Evolutionary conservation across 805 yeast genomes (phyloP).

Genomic region (Clavispora vitiphila): DNA sequence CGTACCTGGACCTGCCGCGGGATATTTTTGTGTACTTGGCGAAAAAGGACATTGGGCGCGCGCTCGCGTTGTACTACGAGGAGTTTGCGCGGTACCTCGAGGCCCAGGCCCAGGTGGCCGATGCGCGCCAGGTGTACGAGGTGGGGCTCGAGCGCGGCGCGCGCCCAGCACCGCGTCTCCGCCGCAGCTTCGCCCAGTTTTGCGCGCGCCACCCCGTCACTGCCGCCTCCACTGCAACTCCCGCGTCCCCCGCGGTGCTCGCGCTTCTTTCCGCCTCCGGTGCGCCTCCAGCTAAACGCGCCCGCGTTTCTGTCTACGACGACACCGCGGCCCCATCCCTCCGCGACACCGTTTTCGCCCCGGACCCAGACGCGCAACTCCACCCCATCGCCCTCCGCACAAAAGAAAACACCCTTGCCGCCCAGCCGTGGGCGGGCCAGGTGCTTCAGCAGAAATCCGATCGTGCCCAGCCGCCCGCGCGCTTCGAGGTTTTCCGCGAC

Average conservation of each 20-base stretch:
- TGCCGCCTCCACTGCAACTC: too few relatives aligned
- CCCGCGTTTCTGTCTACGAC: slow-evolving; percentile 36
- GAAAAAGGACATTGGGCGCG: slow-evolving; percentile 64
- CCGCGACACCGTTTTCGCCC: slow-evolving; percentile 17
- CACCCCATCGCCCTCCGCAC: slow-evolving; percentile 46
- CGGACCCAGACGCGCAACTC: slow-evolving; percentile 37
- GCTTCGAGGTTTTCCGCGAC: slow-evolving; percentile 16
- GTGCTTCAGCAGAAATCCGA: slow-evolving; percentile 39
- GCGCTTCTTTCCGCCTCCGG: not conserved
- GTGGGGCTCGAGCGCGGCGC: slow-evolving; percentile 59
- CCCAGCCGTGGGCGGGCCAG: slow-evolving; percentile 65
- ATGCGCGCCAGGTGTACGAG: slow-evolving; percentile 56
- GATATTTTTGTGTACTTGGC: slow-evolving; percentile 69
- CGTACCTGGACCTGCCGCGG: slow-evolving; percentile 61
- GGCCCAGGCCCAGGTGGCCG: slow-evolving; percentile 37
- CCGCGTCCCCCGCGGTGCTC: too few relatives aligned
- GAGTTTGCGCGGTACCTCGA: slow-evolving; percentile 68
- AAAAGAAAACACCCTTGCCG: slow-evolving; percentile 58
- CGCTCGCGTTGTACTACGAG: slow-evolving; percentile 70
- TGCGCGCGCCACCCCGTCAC: not conserved
- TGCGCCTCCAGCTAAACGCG: slow-evolving; percentile 13
- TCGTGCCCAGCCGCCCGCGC: slow-evolving; percentile 21
- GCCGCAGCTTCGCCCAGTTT: slow-evolving; percentile 40
- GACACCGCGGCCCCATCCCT: slow-evolving; percentile 8
- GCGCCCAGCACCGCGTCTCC: slow-evolving; percentile 48